Evolutionary conservation across 352 stramenopile genomes (phyloP), one percentile per base, ranked within the genome.

Genomic region (Globisporangium alternatum): DNA sequence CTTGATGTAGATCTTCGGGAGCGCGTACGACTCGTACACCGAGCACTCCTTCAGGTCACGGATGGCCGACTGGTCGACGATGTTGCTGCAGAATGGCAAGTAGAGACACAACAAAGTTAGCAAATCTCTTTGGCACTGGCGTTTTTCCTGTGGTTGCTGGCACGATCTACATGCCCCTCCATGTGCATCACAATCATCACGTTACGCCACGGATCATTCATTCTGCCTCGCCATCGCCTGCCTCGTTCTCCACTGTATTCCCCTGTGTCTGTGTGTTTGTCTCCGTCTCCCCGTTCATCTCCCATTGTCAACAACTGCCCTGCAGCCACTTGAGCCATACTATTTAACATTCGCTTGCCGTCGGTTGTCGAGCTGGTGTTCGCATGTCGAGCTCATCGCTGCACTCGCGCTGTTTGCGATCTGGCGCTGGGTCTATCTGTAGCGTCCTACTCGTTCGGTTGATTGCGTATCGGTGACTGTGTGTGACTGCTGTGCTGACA

Each of bases 1-100:
- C 96, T 99, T 99, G 76, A 99, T 98, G 92, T 99, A 99, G 69
- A 99, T 96, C 91, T 99, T 99, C 68, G 97, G 97, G 67, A 99
- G 84, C 66, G 96, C 90, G 86, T 99, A 99, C 79, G 98, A 98
- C 82, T 98, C 96, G 89, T 99, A 99, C 62, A 98, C 97, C 28
- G 91, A 98, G 43, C 96, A 92, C 74, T 99, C 97, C 81, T 98
- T 98, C 76, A 99, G 95, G 85, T 99, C 97, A 94, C 97, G 89
- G 66, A 99, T 93, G 56, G 97, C 98, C 69, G 96, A 99, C 62
- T 98, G 96, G 88, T 99, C 97, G 59, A 99, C 96, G 67, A 99
- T 99, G 88, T 99, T 99, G 57, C 96, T 97, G 74, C 56, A 62
- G 12, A 22, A 41, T 3, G 17, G 8, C 1, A 30, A 25, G 9